Percentiles rank a stretch among this genome's conserved stretches.
Conservation (phyloP, 2,329 filamentous ascomycete genomes). For the Fonsecaea multimorphosa region DNA sequence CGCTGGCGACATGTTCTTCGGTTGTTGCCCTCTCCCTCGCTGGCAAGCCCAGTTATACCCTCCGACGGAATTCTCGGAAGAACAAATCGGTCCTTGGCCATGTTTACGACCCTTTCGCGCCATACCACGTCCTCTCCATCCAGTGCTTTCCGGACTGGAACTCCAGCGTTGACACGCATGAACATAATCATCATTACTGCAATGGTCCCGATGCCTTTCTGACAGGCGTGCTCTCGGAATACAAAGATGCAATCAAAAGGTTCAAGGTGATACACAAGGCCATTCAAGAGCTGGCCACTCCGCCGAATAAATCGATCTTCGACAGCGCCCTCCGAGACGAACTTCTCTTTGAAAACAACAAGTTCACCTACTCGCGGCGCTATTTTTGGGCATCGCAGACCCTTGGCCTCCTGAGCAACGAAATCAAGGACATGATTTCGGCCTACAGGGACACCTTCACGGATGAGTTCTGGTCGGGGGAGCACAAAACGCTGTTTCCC, state of each 20-base stretch:
- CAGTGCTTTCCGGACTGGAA: conserved; percentile 67
- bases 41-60: conserved; percentile 58
- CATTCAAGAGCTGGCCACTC: conserved; percentile 65
- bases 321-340: conserved; percentile 37
- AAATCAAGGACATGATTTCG: conserved; percentile 41
- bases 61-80: conserved; percentile 58
- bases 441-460: conserved; percentile 40
- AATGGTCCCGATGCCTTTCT: conserved; percentile 69
- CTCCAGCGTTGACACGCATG: conserved; percentile 62
- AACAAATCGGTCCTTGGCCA: conserved; percentile 58
- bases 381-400: conserved; percentile 43
- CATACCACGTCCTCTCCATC: conserved; percentile 66
- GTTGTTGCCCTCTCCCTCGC: conserved; percentile 64
- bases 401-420: conserved; percentile 40
- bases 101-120: conserved; percentile 64
- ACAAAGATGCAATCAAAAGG: conserved; percentile 64
- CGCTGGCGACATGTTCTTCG: conserved; percentile 65
- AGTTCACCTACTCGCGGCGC: conserved; percentile 40
- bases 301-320: conserved; percentile 52
- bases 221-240: conserved; percentile 64
- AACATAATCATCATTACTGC: conserved; percentile 62
- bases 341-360: conserved; percentile 38
- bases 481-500: conserved; percentile 40
- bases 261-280: conserved; percentile 63
- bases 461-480: conserved; percentile 40